Percentiles rank a stretch among this genome's conserved stretches.
phyloP scores from a whole-genome alignment of 2,329 filamentous ascomycete genomes.

The Arachnomyces sp. region DNA sequence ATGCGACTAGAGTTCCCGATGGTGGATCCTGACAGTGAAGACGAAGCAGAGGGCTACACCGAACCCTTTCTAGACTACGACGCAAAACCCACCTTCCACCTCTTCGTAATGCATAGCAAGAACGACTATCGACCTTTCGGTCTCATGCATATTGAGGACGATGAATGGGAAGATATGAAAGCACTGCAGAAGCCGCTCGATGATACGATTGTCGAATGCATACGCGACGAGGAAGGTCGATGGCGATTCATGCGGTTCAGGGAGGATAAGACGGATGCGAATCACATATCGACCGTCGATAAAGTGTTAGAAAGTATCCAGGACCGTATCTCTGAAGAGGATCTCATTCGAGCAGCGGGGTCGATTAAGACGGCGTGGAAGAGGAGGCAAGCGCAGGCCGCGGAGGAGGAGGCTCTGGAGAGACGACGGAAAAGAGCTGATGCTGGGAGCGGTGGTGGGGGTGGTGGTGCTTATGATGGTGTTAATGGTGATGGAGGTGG shows the following conservation, averaged over 20 bases:
- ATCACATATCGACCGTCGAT: slow-evolving; percentile 74
- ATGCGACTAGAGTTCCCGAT: slow-evolving; percentile 67
- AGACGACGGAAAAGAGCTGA: slow-evolving; percentile 19
- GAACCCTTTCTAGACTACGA: slow-evolving; percentile 70
- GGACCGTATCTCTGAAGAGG: slow-evolving; percentile 73
- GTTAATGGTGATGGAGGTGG: slow-evolving; percentile 27
- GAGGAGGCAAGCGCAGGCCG: slow-evolving; percentile 41
- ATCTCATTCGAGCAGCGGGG: slow-evolving; percentile 61
- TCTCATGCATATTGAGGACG: slow-evolving; percentile 58
- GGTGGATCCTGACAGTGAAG: slow-evolving; percentile 58
- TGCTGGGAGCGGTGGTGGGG: slow-evolving; percentile 10
- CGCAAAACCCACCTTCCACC: slow-evolving; percentile 61
- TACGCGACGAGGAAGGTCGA: slow-evolving; percentile 60
- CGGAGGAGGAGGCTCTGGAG: slow-evolving; percentile 16
- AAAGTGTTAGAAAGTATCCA: slow-evolving; percentile 86
- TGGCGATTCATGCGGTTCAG: slow-evolving; percentile 88
- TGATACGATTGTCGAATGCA: slow-evolving; percentile 83
- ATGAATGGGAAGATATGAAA: slow-evolving; percentile 82
- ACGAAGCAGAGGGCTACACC: slow-evolving; percentile 57
- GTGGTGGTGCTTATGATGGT: slow-evolving; percentile 6
- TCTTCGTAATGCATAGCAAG: slow-evolving; percentile 62
- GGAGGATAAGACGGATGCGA: slow-evolving; percentile 86
- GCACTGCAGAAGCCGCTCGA: slow-evolving; percentile 64
- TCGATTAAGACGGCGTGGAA: slow-evolving; percentile 79
- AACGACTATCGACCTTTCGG: slow-evolving; percentile 58